Percentiles rank a stretch among this genome's conserved stretches.
Evolutionary conservation across 2,329 filamentous ascomycete genomes (phyloP).

Genomic region (Lecanoromycetidae sp.): DNA sequence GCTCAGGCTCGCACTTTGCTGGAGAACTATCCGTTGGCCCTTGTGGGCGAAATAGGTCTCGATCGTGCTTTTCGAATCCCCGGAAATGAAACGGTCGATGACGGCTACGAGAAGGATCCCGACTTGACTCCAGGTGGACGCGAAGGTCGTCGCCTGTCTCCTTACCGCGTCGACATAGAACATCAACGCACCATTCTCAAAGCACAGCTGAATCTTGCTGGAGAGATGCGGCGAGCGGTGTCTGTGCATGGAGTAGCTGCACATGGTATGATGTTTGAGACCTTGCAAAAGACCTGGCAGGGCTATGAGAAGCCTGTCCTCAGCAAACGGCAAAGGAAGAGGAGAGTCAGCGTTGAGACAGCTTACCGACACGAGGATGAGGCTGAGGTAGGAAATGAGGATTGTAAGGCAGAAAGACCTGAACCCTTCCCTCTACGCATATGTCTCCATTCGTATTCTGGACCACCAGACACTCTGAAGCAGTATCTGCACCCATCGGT

Average conservation of each 20-base stretch:
- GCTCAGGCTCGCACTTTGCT: conserved; percentile 38
- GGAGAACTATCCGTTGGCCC: conserved; percentile 38
- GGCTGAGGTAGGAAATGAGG: conserved; percentile 16
- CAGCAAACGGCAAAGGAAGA: conserved; percentile 38
- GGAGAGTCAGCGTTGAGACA: conserved; percentile 24
- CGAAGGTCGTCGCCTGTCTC: conserved; percentile 46
- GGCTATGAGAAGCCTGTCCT: conserved; percentile 41
- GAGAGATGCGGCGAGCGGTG: conserved; percentile 44
- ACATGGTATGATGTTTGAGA: conserved; percentile 46
- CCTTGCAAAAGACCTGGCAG: conserved; percentile 44
- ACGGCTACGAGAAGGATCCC: conserved; percentile 24
- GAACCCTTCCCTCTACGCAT: conserved; percentile 73
- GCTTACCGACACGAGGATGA: conserved; percentile 24
- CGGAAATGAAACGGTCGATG: conserved; percentile 28
- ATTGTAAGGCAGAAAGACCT: conserved; percentile 19
- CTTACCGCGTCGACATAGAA: conserved; percentile 43
- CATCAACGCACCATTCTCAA: conserved; percentile 48
- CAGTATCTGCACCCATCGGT: conserved; percentile 65
- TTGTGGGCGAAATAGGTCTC: conserved; percentile 52
- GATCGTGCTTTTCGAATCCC: conserved; percentile 52
- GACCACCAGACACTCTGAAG: conserved; percentile 57
- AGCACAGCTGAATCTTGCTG: conserved; percentile 47
- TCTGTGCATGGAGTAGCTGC: conserved; percentile 54
- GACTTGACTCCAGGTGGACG: conserved; percentile 46
- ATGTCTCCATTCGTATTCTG: conserved; percentile 90